Conservation (phyloP, 805 yeast species). For the Nadsonia fulvescens region DNA sequence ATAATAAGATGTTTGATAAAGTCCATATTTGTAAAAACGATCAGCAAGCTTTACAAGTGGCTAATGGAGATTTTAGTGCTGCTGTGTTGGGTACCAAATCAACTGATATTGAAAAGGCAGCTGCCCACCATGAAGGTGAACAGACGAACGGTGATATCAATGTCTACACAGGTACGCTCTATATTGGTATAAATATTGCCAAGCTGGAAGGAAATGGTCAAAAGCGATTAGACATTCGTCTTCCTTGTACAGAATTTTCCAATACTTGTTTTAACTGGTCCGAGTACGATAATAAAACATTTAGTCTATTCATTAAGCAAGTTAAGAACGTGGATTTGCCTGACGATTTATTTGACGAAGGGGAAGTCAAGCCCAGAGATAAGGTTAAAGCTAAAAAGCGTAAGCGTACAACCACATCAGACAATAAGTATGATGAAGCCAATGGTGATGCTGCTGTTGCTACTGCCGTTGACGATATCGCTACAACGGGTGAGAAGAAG, state of each 20-base stretch:
- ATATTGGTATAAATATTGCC: conserved; percentile 54
- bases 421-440: conserved; percentile 18
- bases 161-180: conserved; percentile 55
- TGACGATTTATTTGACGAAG: too few species aligned
- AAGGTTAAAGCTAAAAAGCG: too few species aligned
- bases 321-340: too few species aligned
- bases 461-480: too few species aligned
- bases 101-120: conserved; percentile 8
- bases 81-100: conserved; percentile 3
- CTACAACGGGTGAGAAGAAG: conserved; percentile 66
- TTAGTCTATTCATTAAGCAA: conserved; percentile 48
- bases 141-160: conserved; percentile 13
- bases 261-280: conserved; percentile 60
- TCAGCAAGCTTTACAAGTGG: conserved; percentile 37
- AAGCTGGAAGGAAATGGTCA: conserved; percentile 33
- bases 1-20: conserved; percentile 53
- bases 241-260: conserved; percentile 81
- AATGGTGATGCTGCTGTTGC: too few species aligned
- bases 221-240: conserved; percentile 51
- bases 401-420: too few species aligned
- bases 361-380: too few species aligned
- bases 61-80: conserved; percentile 42
- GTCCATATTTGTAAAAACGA: conserved; percentile 30
- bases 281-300: conserved; percentile 40
- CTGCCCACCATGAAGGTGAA: conserved; percentile 13